phyloP scores from a whole-genome alignment of 768 basidiomycete genomes.

The Hemileccinum rubropunctum region DNA sequence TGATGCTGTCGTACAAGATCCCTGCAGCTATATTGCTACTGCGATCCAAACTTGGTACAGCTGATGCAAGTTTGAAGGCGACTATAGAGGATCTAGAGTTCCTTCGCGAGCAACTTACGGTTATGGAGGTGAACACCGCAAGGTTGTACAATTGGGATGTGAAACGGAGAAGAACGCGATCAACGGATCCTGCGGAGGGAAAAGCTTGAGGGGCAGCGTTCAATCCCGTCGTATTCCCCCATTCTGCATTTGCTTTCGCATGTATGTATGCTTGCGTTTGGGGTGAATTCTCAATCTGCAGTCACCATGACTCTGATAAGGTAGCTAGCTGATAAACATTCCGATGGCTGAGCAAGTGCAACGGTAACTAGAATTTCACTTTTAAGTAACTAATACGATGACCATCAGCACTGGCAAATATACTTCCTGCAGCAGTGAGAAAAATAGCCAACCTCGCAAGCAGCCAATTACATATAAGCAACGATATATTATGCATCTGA shows the following conservation, averaged over 20 bases:
- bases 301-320: constrained; percentile 33
- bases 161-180: constrained; percentile 65
- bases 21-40: constrained; percentile 74
- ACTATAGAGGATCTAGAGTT: constrained; percentile 90
- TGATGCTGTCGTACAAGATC: constrained; percentile 93
- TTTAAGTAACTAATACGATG: too few relatives aligned
- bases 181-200: constrained; percentile 27
- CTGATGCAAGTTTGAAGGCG: constrained; percentile 62
- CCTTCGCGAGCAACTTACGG: constrained; percentile 89
- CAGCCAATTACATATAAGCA: too few relatives aligned
- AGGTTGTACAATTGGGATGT: constrained; percentile 97
- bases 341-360: too few relatives aligned
- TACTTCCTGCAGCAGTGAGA: too few relatives aligned
- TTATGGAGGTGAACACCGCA: constrained; percentile 96
- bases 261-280: too few relatives aligned
- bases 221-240: not conserved
- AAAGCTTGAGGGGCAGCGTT: constrained; percentile 11
- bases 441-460: too few relatives aligned
- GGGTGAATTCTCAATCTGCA: too few relatives aligned
- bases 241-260: too few relatives aligned
- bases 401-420: too few relatives aligned
- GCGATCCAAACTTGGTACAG: constrained; percentile 67
- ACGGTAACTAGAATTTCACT: too few relatives aligned
- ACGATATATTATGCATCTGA: too few relatives aligned
- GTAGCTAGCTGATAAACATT: too few relatives aligned